Percentiles rank a stretch among this genome's conserved stretches.
Conservation (phyloP, 108 stramenopile species). For the Nitzschia putrida region DNA sequence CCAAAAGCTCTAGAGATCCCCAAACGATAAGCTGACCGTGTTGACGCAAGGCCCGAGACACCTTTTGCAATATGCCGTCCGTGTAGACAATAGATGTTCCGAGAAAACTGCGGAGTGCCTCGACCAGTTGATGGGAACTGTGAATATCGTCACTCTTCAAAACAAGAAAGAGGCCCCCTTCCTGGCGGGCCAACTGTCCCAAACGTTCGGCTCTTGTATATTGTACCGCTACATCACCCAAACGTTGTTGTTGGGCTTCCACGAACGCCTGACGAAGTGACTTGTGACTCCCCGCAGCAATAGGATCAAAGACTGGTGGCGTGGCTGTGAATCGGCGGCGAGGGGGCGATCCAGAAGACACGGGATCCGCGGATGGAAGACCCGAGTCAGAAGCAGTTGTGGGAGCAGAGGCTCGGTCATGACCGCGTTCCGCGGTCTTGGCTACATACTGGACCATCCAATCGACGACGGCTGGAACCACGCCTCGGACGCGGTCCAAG, state of each 20-base stretch:
- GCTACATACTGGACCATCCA: conserved; percentile 54
- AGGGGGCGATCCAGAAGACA: background rate
- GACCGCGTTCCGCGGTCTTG: conserved; percentile 29
- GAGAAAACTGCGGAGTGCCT: conserved; percentile 64
- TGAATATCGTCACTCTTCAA: conserved; percentile 81
- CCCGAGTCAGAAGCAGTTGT: conserved; percentile 1
- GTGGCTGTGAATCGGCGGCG: background rate
- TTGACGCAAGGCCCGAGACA: conserved; percentile 56
- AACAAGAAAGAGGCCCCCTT: conserved; percentile 68
- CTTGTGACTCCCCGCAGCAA: conserved; percentile 17
- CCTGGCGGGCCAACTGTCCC: conserved; percentile 66
- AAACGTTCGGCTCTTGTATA: conserved; percentile 52
- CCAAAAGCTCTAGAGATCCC: conserved; percentile 75
- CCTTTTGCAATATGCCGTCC: conserved; percentile 54
- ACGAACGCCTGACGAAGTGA: background rate
- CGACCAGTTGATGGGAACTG: conserved; percentile 40
- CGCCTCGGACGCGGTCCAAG: conserved; percentile 46
- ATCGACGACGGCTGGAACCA: conserved; percentile 54
- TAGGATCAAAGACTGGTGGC: conserved; percentile 6
- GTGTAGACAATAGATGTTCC: conserved; percentile 49
- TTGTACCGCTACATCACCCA: background rate
- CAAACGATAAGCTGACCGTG: conserved; percentile 79
- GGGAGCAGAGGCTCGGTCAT: conserved; percentile 8
- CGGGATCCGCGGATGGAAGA: background rate
- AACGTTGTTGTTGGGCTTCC: background rate